A percentile compares a stretch with the other conserved stretches of the same genome.
Conservation (phyloP, 2,329 filamentous ascomycete genomes). For the Colletotrichum sp. region DNA sequence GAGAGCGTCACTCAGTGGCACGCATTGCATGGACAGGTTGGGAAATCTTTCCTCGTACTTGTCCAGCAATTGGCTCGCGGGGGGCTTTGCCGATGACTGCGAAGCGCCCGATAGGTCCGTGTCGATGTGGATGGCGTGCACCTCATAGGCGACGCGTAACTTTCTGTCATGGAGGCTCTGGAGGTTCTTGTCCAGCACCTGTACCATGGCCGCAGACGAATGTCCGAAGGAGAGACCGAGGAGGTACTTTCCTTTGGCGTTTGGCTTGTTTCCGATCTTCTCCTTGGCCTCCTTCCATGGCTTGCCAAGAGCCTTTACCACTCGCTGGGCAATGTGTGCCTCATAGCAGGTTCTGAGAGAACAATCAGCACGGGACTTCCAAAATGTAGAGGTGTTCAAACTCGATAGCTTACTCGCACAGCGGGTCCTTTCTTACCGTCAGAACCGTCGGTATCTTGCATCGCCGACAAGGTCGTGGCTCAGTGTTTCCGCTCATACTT, state of each 20-base stretch:
- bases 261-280: slow-evolving; percentile 18
- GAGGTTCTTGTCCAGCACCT: slow-evolving; percentile 75
- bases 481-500: slow-evolving; percentile 3
- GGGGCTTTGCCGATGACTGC: slow-evolving; percentile 19
- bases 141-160: slow-evolving; percentile 69
- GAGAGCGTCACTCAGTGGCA: slow-evolving; percentile 70
- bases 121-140: slow-evolving; percentile 65
- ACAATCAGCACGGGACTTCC: neutral
- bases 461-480: slow-evolving; percentile 23
- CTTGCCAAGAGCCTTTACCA: slow-evolving; percentile 71
- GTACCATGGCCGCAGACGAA: slow-evolving; percentile 78
- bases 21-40: slow-evolving; percentile 64
- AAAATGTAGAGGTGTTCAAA: neutral
- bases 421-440: slow-evolving; percentile 26
- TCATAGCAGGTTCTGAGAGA: slow-evolving; percentile 68
- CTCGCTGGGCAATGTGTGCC: slow-evolving; percentile 78
- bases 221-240: slow-evolving; percentile 84
- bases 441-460: slow-evolving; percentile 25
- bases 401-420: slow-evolving; percentile 27
- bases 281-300: slow-evolving; percentile 51
- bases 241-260: slow-evolving; percentile 58
- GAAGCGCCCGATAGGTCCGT: slow-evolving; percentile 34
- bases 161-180: slow-evolving; percentile 68
- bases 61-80: slow-evolving; percentile 51
- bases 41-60: slow-evolving; percentile 68